These are phyloP conservation scores for Protea cynaroides DNA, from an alignment of 164 flowering plant species.

Conservation along the genomic window DNA sequence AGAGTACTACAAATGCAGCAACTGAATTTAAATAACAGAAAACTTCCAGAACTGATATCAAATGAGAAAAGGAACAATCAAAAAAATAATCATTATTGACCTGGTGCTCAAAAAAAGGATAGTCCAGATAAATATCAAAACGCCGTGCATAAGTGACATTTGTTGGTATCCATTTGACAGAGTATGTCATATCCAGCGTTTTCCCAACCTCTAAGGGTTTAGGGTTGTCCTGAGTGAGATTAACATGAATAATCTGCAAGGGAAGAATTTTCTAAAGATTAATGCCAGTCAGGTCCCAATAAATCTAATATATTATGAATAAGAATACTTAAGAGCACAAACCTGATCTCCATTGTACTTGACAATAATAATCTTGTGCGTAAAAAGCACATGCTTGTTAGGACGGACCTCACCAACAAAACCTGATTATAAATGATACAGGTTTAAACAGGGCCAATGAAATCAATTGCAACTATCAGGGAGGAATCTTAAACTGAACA, in stretches of 20 bases:
- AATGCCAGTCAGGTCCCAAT: background rate
- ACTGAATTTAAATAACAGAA: background rate
- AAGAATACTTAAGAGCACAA: constrained; percentile 6
- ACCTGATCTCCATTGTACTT: constrained; percentile 87
- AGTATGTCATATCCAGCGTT: constrained; percentile 71
- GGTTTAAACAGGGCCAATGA: background rate
- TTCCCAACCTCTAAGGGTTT: constrained; percentile 65
- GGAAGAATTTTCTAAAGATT: background rate
- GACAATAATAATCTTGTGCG: constrained; percentile 66
- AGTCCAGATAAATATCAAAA: constrained; percentile 97
- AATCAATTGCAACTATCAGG: background rate
- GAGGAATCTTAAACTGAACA: background rate
- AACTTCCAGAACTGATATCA: background rate
- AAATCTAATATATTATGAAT: background rate
- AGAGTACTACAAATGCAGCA: background rate
- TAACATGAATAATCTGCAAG: constrained; percentile 71
- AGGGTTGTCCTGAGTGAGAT: constrained; percentile 48
- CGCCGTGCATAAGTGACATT: constrained; percentile 78
- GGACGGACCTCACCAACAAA: constrained; percentile 84
- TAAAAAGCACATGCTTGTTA: constrained; percentile 63
- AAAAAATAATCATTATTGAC: constrained; percentile 25
- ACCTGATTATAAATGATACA: constrained; percentile 34
- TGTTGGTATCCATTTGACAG: constrained; percentile 75
- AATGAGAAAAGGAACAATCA: background rate
- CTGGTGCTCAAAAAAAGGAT: constrained; percentile 99